These are phyloP conservation scores for Microsporum audouinii DNA, from an alignment of 2,329 filamentous ascomycete genomes.

Conservation along the genomic window DNA sequence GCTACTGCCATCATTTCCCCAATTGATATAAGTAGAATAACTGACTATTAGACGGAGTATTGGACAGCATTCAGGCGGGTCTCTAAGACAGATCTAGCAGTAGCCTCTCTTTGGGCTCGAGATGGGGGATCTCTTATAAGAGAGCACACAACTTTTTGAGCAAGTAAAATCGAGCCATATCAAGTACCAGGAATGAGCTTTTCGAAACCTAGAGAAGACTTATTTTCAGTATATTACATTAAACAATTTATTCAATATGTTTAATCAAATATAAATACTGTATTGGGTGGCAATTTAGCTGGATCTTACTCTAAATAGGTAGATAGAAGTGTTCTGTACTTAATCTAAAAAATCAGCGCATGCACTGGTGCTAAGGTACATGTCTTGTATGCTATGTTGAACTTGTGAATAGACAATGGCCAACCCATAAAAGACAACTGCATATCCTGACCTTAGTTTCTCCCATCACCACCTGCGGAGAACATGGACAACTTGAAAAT, in stretches of 20 bases:
- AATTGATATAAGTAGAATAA: neutral
- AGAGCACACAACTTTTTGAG: no score
- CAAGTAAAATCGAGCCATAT: no score
- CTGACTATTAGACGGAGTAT: neutral
- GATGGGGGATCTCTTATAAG: no score
- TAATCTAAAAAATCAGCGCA: neutral
- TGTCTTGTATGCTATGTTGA: neutral
- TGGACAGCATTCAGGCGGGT: neutral
- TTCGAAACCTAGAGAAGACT: neutral
- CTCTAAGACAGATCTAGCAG: neutral
- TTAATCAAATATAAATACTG: neutral
- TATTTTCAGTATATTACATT: neutral
- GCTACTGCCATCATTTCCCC: no score
- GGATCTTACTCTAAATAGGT: neutral
- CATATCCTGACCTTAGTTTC: neutral
- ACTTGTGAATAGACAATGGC: neutral
- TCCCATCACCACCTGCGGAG: neutral
- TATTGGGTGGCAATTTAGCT: neutral
- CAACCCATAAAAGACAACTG: neutral
- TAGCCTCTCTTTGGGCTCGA: neutral
- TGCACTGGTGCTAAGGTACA: neutral
- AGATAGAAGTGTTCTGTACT: neutral
- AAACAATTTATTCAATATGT: neutral
- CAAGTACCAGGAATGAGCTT: neutral
- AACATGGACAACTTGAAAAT: neutral